These are phyloP conservation scores for Ascochyta rabiei DNA, from an alignment of 2,329 filamentous ascomycete genomes.

Conservation along the genomic window DNA sequence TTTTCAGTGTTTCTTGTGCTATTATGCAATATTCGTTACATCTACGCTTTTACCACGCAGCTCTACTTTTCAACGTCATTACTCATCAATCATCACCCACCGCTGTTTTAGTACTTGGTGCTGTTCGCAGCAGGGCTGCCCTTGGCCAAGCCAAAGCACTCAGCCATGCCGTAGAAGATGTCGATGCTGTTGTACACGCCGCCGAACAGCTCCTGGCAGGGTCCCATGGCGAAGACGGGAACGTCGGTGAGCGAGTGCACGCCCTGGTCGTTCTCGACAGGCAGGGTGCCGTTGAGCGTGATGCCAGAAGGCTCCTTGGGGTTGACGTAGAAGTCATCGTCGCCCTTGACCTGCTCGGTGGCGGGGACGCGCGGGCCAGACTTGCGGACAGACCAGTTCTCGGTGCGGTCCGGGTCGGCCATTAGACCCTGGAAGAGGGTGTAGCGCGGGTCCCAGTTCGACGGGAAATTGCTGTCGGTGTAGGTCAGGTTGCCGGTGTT, in stretches of 20 bases:
- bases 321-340: slow-evolving; percentile 69
- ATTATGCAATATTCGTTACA: slow-evolving; percentile 6
- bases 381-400: slow-evolving; percentile 76
- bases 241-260: slow-evolving; percentile 50
- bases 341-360: slow-evolving; percentile 58
- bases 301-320: slow-evolving; percentile 72
- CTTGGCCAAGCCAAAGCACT: slow-evolving; percentile 62
- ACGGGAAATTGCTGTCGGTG: slow-evolving; percentile 77
- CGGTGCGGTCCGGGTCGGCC: slow-evolving; percentile 75
- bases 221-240: slow-evolving; percentile 74
- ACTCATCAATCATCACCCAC: slow-evolving; percentile 9
- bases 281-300: slow-evolving; percentile 76
- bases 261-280: slow-evolving; percentile 65
- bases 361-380: slow-evolving; percentile 68
- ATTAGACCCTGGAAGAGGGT: slow-evolving; percentile 75
- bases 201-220: slow-evolving; percentile 77
- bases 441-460: slow-evolving; percentile 85
- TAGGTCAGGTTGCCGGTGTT: slow-evolving; percentile 67
- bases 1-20: too few relatives aligned
- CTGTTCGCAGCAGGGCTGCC: slow-evolving; percentile 18
- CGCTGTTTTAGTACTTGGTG: slow-evolving; percentile 2
- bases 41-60: not conserved
- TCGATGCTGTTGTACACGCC: slow-evolving; percentile 74
- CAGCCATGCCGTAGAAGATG: slow-evolving; percentile 75
- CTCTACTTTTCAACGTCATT: slow-evolving; percentile 13